Conservation (phyloP, 1,139 yeast genomes). For the Geotrichum fermentans region DNA sequence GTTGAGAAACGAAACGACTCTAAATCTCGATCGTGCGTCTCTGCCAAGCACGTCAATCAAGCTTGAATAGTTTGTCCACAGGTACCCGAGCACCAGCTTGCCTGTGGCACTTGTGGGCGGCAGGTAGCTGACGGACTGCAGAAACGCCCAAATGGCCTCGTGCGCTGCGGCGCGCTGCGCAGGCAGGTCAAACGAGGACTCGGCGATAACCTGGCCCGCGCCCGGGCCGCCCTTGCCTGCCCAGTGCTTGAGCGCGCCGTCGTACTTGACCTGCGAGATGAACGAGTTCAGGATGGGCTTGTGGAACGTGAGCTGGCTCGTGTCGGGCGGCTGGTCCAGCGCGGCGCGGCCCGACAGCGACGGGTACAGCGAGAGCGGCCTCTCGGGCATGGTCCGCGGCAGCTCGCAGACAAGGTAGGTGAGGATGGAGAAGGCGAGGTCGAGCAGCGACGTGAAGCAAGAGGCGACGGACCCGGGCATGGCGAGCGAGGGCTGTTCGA, state of each 20-base stretch:
- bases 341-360: not conserved
- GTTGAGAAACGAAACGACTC: not conserved
- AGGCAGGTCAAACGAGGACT: not conserved
- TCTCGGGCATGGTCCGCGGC: not conserved
- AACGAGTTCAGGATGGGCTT: constrained; percentile 6
- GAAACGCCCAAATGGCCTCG: not conserved
- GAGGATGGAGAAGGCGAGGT: constrained; percentile 1
- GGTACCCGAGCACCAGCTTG: not conserved
- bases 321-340: not conserved
- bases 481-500: not conserved
- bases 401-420: constrained; percentile 2
- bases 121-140: not conserved
- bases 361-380: not conserved
- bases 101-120: not conserved
- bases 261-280: constrained; percentile 1
- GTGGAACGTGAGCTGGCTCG: not conserved
- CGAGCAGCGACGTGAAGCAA: not conserved
- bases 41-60: not conserved
- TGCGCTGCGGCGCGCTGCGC: no score
- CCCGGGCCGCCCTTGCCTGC: not conserved
- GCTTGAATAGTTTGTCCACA: not conserved
- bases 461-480: not conserved
- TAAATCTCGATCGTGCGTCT: not conserved
- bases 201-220: no score
- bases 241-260: not conserved